A percentile compares a stretch with the other conserved stretches of the same genome.
These are phyloP conservation scores for Pseudomassariella vexata DNA, from an alignment of 2,329 filamentous ascomycete genomes.

Conservation along the genomic window DNA sequence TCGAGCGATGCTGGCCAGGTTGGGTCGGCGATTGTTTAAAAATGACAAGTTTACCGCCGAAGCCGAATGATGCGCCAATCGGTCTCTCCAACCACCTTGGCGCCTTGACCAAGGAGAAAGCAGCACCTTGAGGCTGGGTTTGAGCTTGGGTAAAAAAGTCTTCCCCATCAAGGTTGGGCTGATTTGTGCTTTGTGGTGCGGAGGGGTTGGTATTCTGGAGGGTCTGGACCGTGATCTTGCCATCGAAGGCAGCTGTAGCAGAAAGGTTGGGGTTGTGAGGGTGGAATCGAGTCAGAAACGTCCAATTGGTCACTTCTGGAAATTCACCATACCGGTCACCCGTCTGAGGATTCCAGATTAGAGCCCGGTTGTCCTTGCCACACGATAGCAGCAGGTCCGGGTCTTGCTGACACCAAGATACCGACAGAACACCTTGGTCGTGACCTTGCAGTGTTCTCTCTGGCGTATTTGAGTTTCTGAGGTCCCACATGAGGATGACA, in stretches of 20 bases:
- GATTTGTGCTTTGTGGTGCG: constrained; percentile 58
- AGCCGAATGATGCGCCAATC: constrained; percentile 84
- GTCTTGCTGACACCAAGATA: constrained; percentile 94
- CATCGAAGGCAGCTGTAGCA: constrained; percentile 94
- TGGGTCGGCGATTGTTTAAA: constrained; percentile 57
- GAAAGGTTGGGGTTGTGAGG: constrained; percentile 88
- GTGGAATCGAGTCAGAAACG: constrained; percentile 91
- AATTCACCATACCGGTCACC: constrained; percentile 87
- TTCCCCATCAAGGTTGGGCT: constrained; percentile 75
- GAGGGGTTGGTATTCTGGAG: constrained; percentile 87
- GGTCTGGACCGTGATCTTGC: constrained; percentile 90
- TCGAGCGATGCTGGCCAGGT: constrained; percentile 60
- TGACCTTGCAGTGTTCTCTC: constrained; percentile 87
- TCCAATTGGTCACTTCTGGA: constrained; percentile 98
- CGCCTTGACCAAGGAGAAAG: constrained; percentile 79
- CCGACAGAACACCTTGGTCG: constrained; percentile 84
- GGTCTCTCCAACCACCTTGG: constrained; percentile 89
- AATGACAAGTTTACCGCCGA: constrained; percentile 84
- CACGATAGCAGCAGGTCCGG: constrained; percentile 83
- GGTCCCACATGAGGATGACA: constrained; percentile 86
- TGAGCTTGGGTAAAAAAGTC: constrained; percentile 96
- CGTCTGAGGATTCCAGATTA: constrained; percentile 94
- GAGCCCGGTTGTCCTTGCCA: constrained; percentile 92
- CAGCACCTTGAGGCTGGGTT: constrained; percentile 81
- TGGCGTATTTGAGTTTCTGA: constrained; percentile 92